Conservation (phyloP, 768 basidiomycete genomes). For the Mycena rebaudengoi region DNA sequence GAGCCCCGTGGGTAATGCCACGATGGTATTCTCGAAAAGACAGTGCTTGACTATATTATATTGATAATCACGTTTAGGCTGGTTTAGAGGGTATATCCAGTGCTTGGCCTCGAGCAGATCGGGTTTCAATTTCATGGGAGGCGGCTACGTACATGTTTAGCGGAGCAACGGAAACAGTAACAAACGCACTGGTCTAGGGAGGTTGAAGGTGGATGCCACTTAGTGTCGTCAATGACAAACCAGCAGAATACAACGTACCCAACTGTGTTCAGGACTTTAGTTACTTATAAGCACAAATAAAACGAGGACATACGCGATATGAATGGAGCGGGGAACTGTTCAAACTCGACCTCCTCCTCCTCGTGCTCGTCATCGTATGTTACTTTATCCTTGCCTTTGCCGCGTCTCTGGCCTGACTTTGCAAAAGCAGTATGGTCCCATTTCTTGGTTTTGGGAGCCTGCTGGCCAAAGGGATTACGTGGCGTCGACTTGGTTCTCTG, state of each 20-base stretch:
- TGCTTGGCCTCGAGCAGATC: slow-evolving; percentile 84
- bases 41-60: slow-evolving; percentile 89
- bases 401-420: slow-evolving; percentile 73
- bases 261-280: too few species aligned
- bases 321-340: slow-evolving; percentile 87
- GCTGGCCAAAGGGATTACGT: slow-evolving; percentile 59
- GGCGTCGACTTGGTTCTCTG: slow-evolving; percentile 54
- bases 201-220: background rate
- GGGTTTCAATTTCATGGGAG: slow-evolving; percentile 78
- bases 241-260: slow-evolving; percentile 56
- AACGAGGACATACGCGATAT: slow-evolving; percentile 60
- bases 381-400: slow-evolving; percentile 61
- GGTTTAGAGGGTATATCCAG: slow-evolving; percentile 93
- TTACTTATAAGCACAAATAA: slow-evolving; percentile 15
- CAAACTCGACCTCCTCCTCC: slow-evolving; percentile 75
- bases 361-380: slow-evolving; percentile 56
- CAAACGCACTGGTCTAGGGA: slow-evolving; percentile 25
- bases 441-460: slow-evolving; percentile 73
- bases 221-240: slow-evolving; percentile 4
- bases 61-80: slow-evolving; percentile 91
- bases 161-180: slow-evolving; percentile 26
- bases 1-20: slow-evolving; percentile 93
- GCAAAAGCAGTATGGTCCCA: slow-evolving; percentile 95
- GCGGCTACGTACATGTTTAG: slow-evolving; percentile 58
- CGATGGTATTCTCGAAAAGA: slow-evolving; percentile 92